Percentiles rank a stretch among this genome's conserved stretches.
These are phyloP conservation scores for Xenoacremonium recifei DNA, from an alignment of 2,329 filamentous ascomycete species.

Conservation along the genomic window DNA sequence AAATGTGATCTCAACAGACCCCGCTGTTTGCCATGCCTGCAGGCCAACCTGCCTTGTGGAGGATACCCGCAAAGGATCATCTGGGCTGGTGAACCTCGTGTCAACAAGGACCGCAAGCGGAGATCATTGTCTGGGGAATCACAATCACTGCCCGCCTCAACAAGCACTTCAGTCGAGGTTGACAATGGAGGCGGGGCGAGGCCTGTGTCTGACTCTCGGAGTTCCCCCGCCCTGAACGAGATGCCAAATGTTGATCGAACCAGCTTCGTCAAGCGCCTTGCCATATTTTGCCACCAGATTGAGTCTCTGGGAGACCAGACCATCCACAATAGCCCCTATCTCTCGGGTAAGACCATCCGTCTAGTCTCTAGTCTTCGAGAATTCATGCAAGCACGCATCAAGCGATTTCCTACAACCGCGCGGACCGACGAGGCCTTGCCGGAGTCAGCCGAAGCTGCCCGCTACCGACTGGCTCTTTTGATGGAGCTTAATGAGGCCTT, in stretches of 20 bases:
- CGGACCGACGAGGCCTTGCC: conserved; percentile 1
- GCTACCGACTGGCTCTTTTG: conserved; percentile 31
- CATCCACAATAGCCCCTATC: conserved; percentile 4
- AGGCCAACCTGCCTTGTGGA: conserved; percentile 27
- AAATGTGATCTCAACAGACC: conserved; percentile 30
- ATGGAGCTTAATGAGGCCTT: conserved; percentile 37
- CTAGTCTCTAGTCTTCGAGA: conserved; percentile 25
- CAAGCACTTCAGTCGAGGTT: no score
- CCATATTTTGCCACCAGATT: conserved; percentile 24
- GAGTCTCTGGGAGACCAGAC: conserved; percentile 13
- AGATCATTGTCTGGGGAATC: no score
- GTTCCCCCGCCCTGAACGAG: no score
- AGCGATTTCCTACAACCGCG: conserved; percentile 5
- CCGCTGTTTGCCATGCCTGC: conserved; percentile 23
- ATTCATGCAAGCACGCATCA: conserved; percentile 24
- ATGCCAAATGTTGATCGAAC: conserved; percentile 14
- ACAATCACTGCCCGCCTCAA: no score
- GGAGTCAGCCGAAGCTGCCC: conserved; percentile 17
- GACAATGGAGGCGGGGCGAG: no score
- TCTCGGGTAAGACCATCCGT: conserved; percentile 17
- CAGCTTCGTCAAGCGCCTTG: conserved; percentile 20
- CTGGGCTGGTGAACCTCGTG: conserved; percentile 26
- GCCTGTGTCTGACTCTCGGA: no score
- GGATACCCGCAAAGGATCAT: conserved; percentile 32
- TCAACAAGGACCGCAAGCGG: no score